Base-by-base conservation (phyloP, 192 early-diverging fungal species). In the Backusella morwellensis region DNA sequence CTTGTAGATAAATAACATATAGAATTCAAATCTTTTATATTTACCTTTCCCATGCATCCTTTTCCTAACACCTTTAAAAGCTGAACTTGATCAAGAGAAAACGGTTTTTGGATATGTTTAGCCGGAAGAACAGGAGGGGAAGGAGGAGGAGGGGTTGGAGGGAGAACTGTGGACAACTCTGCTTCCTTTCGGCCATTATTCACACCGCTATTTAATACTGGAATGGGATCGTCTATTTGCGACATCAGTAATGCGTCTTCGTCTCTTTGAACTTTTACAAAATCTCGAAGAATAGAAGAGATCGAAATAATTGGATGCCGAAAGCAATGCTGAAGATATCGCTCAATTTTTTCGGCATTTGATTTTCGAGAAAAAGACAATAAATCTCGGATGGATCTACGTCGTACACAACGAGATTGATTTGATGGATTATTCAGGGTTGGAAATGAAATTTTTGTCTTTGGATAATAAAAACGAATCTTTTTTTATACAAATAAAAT, bases 1-100 rank as follows among this genome's bases (percentile, higher is more conserved):
- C 47, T 19, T 50, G 47, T n/a, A 50, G 17, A 50, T 50, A 63
- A 11, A 63, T 23, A 23, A 12, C 26, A 63, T 14, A 29, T 3
- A 26, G 19, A 8, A 11, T 4, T 29, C 26, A 29, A 19, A 2
- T 29, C 29, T 34, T 32, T 11, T 67, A 9, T 47, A 17, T 75
- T 94, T 63, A 95, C 94, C 82, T 95, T 95, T 42, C 94, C 94
- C 83, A 95, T 93, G 41, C 87, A 89, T 14, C 94, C 94, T 67
- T 91, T 91, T 2, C 94, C 94, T 34, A 95, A 85, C 0, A 95
- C 89, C 70, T 94, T 91, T 0, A 95, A 79, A 32, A 94, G 82
- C 21, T 93, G 89, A 77, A 95, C 94, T 38, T 80, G 59, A 42
- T 80, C 68, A 35, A 80, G 56, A 14, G 79, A 73, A 23, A 73